Percentiles rank a stretch among this genome's conserved stretches.
Evolutionary conservation across 2,329 filamentous ascomycete species (phyloP).

Genomic region (Fusarium longipes): DNA sequence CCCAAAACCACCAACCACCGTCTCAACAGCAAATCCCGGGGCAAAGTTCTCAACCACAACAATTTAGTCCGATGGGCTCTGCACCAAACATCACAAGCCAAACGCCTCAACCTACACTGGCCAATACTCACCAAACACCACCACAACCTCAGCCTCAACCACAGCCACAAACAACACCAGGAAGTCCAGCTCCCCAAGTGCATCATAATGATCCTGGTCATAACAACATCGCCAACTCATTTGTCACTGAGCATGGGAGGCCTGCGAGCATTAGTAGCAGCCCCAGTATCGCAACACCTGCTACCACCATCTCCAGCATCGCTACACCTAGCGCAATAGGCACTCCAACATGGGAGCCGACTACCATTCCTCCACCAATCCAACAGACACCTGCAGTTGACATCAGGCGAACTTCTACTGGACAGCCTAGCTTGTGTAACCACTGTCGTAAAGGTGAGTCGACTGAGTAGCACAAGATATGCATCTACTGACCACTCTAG

Average conservation of each 20-base stretch:
- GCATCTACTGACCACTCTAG: background rate
- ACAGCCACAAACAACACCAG: background rate
- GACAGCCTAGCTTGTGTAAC: slow-evolving; percentile 18
- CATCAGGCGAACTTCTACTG: slow-evolving; percentile 18
- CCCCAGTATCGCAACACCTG: slow-evolving; percentile 15
- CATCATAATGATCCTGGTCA: slow-evolving; percentile 11
- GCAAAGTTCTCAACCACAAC: slow-evolving; percentile 19
- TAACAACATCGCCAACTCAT: slow-evolving; percentile 9
- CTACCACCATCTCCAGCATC: slow-evolving; percentile 20
- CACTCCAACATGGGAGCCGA: slow-evolving; percentile 22
- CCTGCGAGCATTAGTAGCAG: slow-evolving; percentile 27
- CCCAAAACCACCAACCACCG: no score
- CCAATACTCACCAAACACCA: slow-evolving; percentile 1
- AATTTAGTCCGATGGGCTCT: background rate
- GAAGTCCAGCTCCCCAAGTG: slow-evolving; percentile 2
- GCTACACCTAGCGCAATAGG: slow-evolving; percentile 7
- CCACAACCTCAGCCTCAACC: background rate
- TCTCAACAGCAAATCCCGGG: slow-evolving; percentile 1
- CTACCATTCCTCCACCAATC: background rate
- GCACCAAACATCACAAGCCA: slow-evolving; percentile 15
- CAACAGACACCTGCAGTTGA: slow-evolving; percentile 4
- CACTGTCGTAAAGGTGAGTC: slow-evolving; percentile 40
- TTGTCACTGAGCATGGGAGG: slow-evolving; percentile 10
- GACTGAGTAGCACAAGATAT: rapidly evolving
- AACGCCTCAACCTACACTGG: background rate